phyloP scores from a whole-genome alignment of 768 basidiomycete species.

The Pulveroboletus ravenelii region DNA sequence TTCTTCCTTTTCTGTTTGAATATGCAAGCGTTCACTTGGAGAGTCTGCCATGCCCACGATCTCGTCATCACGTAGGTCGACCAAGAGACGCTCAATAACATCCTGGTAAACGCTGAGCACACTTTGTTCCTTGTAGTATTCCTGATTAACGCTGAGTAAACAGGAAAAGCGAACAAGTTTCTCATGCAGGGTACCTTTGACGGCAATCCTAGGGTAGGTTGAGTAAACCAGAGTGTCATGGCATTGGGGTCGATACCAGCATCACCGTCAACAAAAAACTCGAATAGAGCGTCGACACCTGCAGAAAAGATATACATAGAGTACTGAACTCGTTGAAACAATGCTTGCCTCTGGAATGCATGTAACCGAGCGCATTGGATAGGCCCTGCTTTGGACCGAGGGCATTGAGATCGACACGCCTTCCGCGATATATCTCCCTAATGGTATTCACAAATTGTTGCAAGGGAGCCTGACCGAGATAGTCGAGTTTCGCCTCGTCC shows the following conservation, averaged over 20 bases:
- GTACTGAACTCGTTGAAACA: background rate
- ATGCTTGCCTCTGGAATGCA: slow-evolving; percentile 76
- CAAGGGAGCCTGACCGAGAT: slow-evolving; percentile 68
- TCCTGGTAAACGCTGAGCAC: slow-evolving; percentile 66
- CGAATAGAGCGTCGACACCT: slow-evolving; percentile 78
- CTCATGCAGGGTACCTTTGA: slow-evolving; percentile 55
- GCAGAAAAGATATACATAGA: slow-evolving; percentile 1
- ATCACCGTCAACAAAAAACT: slow-evolving; percentile 86
- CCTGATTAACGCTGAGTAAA: slow-evolving; percentile 38
- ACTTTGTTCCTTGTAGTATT: slow-evolving; percentile 81
- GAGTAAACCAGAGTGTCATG: slow-evolving; percentile 84
- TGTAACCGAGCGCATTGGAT: slow-evolving; percentile 77
- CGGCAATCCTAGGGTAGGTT: slow-evolving; percentile 76
- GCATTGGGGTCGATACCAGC: slow-evolving; percentile 78
- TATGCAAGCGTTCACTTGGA: slow-evolving; percentile 16
- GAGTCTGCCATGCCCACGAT: slow-evolving; percentile 13
- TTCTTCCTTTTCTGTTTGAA: slow-evolving; percentile 35
- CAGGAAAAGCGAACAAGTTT: background rate
- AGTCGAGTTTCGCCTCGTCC: slow-evolving; percentile 72
- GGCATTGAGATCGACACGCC: slow-evolving; percentile 37
- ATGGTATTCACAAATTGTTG: slow-evolving; percentile 61
- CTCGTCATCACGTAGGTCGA: slow-evolving; percentile 48
- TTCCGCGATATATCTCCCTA: slow-evolving; percentile 53
- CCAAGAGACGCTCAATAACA: slow-evolving; percentile 64
- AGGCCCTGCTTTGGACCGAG: slow-evolving; percentile 48